Evolutionary conservation across 306 rosid species (phyloP).

Genomic region (Cucurbita argyrosperma): DNA sequence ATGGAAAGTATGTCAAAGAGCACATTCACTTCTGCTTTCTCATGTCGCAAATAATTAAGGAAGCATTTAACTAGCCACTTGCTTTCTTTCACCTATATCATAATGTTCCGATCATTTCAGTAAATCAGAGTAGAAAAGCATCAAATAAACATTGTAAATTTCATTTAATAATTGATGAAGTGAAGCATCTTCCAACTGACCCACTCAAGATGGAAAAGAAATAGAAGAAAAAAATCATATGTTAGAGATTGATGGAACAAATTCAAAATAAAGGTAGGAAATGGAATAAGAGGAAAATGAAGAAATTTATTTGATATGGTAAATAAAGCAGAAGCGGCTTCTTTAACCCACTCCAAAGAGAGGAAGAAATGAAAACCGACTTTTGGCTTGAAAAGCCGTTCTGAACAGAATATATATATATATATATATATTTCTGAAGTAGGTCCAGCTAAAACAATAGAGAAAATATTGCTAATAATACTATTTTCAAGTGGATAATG

Average conservation of each 20-base stretch:
- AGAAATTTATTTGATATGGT: not conserved
- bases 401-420: not conserved
- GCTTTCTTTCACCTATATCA: slow-evolving; percentile 92
- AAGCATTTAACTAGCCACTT: slow-evolving; percentile 99
- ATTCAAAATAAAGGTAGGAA: not conserved
- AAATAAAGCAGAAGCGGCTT: not conserved
- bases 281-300: not conserved
- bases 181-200: not conserved
- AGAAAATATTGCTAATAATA: not conserved
- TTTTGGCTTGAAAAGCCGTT: not conserved
- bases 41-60: slow-evolving; percentile 86
- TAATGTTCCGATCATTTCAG: not conserved
- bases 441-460: not conserved
- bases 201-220: not conserved
- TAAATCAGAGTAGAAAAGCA: not conserved
- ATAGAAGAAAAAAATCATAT: not conserved
- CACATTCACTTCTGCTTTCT: slow-evolving; percentile 89
- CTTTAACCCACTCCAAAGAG: not conserved
- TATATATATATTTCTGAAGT: not conserved
- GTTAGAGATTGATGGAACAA: not conserved
- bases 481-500: not conserved
- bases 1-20: slow-evolving; percentile 93
- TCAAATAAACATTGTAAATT: not conserved
- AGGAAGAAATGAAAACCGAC: not conserved
- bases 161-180: not conserved